These are phyloP conservation scores for Pseudogymnoascus sp. DNA, from an alignment of 2,329 filamentous ascomycete genomes.

Conservation along the genomic window DNA sequence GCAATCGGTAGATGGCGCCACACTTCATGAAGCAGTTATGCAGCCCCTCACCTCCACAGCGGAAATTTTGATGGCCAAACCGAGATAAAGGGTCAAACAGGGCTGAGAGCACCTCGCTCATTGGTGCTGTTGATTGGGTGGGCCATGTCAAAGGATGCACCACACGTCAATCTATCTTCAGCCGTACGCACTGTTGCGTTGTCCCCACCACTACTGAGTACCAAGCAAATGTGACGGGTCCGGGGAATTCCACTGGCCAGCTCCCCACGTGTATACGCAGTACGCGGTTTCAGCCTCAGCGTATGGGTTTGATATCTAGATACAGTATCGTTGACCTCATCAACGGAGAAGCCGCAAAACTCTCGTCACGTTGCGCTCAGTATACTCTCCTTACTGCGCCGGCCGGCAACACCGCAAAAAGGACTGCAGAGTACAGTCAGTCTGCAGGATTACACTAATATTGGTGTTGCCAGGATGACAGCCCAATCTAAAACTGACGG, in stretches of 20 bases:
- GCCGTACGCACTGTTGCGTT: slow-evolving; percentile 3
- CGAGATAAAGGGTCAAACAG: slow-evolving; percentile 9
- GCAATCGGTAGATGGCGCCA: background rate
- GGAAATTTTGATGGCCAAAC: slow-evolving; percentile 7
- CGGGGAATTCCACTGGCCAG: background rate
- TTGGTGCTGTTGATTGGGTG: background rate
- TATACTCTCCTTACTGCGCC: background rate
- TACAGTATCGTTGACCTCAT: background rate
- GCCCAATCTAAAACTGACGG: background rate
- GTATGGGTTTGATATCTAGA: background rate
- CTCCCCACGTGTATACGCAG: background rate
- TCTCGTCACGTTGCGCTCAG: background rate
- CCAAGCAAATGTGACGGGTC: background rate
- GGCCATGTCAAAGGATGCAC: background rate
- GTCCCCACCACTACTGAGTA: background rate
- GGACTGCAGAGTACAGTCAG: background rate
- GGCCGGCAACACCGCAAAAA: background rate
- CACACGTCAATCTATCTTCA: slow-evolving; percentile 5
- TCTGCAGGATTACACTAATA: background rate
- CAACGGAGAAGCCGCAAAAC: background rate
- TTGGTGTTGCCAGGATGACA: background rate
- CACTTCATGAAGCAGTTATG: background rate
- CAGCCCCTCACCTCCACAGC: background rate
- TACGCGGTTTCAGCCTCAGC: background rate
- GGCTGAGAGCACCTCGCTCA: background rate